These are phyloP conservation scores for Rhodotorula paludigena DNA, from an alignment of 768 basidiomycete genomes.

Conservation along the genomic window DNA sequence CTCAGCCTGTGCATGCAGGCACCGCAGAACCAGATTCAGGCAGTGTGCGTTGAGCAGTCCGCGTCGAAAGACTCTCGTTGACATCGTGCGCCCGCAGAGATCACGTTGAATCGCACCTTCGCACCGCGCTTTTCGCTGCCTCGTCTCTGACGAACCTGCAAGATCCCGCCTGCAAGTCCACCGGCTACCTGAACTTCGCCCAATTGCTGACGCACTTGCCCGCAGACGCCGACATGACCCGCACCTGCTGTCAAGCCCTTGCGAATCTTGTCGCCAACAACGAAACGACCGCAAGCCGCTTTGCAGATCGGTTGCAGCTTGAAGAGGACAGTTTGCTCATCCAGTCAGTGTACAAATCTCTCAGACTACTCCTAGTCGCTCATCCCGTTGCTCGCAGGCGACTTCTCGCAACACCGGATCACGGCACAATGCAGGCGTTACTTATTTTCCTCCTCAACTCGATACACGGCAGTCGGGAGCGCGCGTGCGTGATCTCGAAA, in stretches of 20 bases:
- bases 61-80: neutral
- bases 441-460: conserved; percentile 35
- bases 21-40: conserved; percentile 2
- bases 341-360: neutral
- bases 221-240: conserved; percentile 26
- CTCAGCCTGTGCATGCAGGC: conserved; percentile 13
- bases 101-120: conserved; percentile 20
- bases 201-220: neutral
- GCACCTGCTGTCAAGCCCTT: conserved; percentile 31
- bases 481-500: conserved; percentile 3
- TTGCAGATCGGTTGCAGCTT: neutral
- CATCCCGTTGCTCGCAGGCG: conserved; percentile 2
- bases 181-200: neutral
- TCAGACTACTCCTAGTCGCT: no score
- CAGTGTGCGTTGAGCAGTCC: conserved; percentile 5
- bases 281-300: neutral
- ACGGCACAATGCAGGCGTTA: conserved; percentile 19
- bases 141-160: conserved; percentile 35
- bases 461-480: neutral
- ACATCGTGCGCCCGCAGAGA: neutral
- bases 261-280: conserved; percentile 32
- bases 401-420: conserved; percentile 29
- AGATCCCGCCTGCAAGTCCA: conserved; percentile 10
- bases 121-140: conserved; percentile 1
- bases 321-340: conserved; percentile 12